These are phyloP conservation scores for Aspergillus sp. DNA, from an alignment of 2,329 filamentous ascomycete genomes.

Conservation along the genomic window DNA sequence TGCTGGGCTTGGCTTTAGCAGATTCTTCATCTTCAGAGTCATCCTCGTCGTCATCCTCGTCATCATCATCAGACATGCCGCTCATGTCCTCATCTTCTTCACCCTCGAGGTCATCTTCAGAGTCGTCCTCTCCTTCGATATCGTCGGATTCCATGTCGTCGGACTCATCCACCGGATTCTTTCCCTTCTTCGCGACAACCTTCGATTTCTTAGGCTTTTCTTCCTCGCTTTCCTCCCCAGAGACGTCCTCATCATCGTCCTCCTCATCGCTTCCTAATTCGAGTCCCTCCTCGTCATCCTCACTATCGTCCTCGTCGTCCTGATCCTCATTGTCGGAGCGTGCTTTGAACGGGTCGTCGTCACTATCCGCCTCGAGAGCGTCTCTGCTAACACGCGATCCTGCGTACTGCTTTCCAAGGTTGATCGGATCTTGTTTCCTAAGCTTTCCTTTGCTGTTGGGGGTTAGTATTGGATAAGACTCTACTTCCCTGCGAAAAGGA, in stretches of 20 bases:
- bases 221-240: slow-evolving; percentile 13
- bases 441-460: slow-evolving; percentile 69
- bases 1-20: slow-evolving; percentile 28
- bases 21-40: slow-evolving; percentile 21
- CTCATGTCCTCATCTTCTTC: slow-evolving; percentile 18
- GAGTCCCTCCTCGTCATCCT: slow-evolving; percentile 13
- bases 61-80: slow-evolving; percentile 19
- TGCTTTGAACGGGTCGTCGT: slow-evolving; percentile 41
- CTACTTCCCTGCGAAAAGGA: background rate
- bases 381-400: slow-evolving; percentile 71
- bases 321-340: slow-evolving; percentile 33
- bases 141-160: slow-evolving; percentile 15
- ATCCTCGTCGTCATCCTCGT: slow-evolving; percentile 21
- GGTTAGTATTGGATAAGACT: slow-evolving; percentile 5
- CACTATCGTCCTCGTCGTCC: slow-evolving; percentile 21
- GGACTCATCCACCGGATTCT: slow-evolving; percentile 3
- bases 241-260: slow-evolving; percentile 19
- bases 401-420: slow-evolving; percentile 74
- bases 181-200: slow-evolving; percentile 8
- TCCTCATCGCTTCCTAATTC: slow-evolving; percentile 23
- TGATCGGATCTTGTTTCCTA: slow-evolving; percentile 63
- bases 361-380: slow-evolving; percentile 56
- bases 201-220: slow-evolving; percentile 4
- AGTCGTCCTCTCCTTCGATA: slow-evolving; percentile 18
- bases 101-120: slow-evolving; percentile 17